A percentile compares a stretch with the other conserved stretches of the same genome.
These are phyloP conservation scores for Phytophthora pistaciae DNA, from an alignment of 352 stramenopile genomes.

Conservation along the genomic window DNA sequence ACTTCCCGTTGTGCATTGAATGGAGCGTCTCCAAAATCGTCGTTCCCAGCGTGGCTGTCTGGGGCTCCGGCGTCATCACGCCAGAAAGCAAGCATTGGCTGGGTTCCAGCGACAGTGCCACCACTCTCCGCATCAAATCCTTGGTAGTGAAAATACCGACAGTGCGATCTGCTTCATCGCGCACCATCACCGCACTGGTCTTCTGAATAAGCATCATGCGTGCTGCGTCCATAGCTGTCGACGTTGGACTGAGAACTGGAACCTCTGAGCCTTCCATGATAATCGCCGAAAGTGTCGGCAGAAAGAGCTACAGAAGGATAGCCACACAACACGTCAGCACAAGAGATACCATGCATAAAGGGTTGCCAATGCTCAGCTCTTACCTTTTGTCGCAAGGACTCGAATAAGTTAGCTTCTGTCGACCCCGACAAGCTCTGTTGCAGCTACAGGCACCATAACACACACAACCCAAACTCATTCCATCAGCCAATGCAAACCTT, in stretches of 20 bases:
- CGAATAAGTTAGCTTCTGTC: constrained; percentile 77
- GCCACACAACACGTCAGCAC: constrained; percentile 1
- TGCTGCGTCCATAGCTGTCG: constrained; percentile 74
- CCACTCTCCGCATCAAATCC: constrained; percentile 96
- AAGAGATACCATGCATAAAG: not conserved
- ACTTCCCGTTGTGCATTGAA: constrained; percentile 98
- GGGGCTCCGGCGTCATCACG: constrained; percentile 97
- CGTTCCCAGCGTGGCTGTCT: constrained; percentile 92
- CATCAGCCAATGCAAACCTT: not conserved
- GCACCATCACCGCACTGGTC: constrained; percentile 87
- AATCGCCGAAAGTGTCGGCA: constrained; percentile 86
- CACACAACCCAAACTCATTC: constrained; percentile 7
- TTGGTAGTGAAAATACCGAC: constrained; percentile 98
- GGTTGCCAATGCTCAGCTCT: not conserved
- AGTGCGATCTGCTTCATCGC: constrained; percentile 87
- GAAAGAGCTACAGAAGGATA: constrained; percentile 63
- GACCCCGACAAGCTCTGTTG: constrained; percentile 62
- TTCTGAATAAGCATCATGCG: constrained; percentile 86
- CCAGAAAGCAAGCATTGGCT: constrained; percentile 80
- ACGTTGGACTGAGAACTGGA: constrained; percentile 57
- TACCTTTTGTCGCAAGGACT: constrained; percentile 87
- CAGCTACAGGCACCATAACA: constrained; percentile 39
- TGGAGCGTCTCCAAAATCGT: constrained; percentile 97
- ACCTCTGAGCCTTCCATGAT: constrained; percentile 68
- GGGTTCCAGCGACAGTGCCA: constrained; percentile 91